Conservation (phyloP, 352 stramenopile species). For the Bremia lactucae region DNA sequence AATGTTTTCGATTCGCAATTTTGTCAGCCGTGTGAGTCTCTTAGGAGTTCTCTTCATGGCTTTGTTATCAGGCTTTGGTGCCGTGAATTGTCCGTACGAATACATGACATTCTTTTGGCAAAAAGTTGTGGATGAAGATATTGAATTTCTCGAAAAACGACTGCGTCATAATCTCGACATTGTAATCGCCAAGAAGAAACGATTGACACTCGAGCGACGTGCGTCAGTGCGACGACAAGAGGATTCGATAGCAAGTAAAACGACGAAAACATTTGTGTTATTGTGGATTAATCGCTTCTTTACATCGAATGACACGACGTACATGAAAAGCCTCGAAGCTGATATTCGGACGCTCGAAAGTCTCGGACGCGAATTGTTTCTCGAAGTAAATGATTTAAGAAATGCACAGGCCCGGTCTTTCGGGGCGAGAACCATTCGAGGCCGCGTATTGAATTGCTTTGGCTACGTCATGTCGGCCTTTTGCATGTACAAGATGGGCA, state of each 20-base stretch:
- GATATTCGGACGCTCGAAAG: constrained; percentile 75
- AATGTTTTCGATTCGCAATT: constrained; percentile 69
- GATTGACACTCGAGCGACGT: constrained; percentile 38
- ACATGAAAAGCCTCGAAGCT: constrained; percentile 46
- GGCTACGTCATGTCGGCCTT: constrained; percentile 69
- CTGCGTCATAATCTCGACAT: constrained; percentile 77
- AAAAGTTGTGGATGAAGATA: constrained; percentile 63
- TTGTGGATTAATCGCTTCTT: constrained; percentile 25
- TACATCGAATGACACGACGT: constrained; percentile 26
- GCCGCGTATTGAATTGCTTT: constrained; percentile 73
- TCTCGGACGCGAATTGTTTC: constrained; percentile 64
- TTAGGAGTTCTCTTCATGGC: constrained; percentile 79
- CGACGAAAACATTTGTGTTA: constrained; percentile 21
- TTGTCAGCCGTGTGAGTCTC: constrained; percentile 74
- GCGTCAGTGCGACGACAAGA: constrained; percentile 23
- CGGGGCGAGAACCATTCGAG: constrained; percentile 30
- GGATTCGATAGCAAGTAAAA: constrained; percentile 4
- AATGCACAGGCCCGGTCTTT: constrained; percentile 47
- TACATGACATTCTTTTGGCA: constrained; percentile 80
- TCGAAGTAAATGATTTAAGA: constrained; percentile 77
- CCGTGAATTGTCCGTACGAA: constrained; percentile 80
- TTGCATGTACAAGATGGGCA: constrained; percentile 82
- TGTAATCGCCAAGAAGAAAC: constrained; percentile 76
- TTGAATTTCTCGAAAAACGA: constrained; percentile 70
- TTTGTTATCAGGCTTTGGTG: constrained; percentile 68